phyloP scores from a whole-genome alignment of 441 rosid species.

The Gossypium schwendimanii region DNA sequence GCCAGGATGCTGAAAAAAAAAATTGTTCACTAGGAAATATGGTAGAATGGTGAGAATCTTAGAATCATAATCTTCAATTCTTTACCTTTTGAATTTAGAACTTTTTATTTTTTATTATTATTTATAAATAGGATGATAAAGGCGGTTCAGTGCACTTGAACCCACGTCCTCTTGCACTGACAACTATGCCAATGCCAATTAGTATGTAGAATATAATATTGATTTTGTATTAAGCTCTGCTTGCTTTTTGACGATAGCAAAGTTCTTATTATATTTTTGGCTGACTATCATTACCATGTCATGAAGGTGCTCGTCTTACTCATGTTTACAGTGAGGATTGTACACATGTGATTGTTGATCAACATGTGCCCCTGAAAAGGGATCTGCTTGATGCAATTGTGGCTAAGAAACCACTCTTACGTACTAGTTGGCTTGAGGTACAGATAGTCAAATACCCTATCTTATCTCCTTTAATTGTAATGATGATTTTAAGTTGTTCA shows the following conservation, averaged over 20 bases:
- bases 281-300: constrained; percentile 8
- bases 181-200: no score
- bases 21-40: neutral
- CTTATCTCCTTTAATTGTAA: constrained; percentile 9
- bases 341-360: constrained; percentile 67
- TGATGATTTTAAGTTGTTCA: constrained; percentile 8
- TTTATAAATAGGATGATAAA: no score
- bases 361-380: constrained; percentile 37
- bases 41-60: neutral
- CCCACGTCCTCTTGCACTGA: no score
- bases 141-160: no score
- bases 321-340: constrained; percentile 46
- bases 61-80: constrained; percentile 1
- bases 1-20: neutral
- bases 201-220: neutral
- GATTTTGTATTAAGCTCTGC: neutral
- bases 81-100: neutral
- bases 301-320: constrained; percentile 54
- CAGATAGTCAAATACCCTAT: neutral
- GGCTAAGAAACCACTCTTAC: constrained; percentile 49
- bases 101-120: neutral
- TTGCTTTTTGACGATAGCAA: neutral
- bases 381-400: constrained; percentile 56
- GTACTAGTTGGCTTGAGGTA: constrained; percentile 68
- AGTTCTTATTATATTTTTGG: neutral